These are phyloP conservation scores for Handroanthus guayacan DNA, from an alignment of 257 asterid genomes.

Conservation along the genomic window DNA sequence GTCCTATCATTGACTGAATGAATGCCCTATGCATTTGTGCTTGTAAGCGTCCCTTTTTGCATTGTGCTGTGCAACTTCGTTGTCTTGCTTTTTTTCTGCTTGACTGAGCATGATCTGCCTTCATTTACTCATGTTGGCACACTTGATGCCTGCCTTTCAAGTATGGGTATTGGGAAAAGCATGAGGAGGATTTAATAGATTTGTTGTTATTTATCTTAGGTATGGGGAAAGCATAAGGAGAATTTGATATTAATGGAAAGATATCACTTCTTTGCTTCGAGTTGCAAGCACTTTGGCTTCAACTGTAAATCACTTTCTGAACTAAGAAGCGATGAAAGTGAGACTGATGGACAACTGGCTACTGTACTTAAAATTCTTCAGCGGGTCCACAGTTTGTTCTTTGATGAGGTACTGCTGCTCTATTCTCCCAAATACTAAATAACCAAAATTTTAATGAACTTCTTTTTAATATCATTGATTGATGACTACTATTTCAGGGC, in stretches of 20 bases:
- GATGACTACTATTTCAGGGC: constrained; percentile 52
- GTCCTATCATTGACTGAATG: neutral
- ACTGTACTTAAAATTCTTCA: constrained; percentile 71
- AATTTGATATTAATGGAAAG: constrained; percentile 88
- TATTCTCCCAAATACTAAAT: neutral
- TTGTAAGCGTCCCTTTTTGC: neutral
- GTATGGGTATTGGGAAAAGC: neutral
- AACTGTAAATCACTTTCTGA: constrained; percentile 72
- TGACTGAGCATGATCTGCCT: neutral
- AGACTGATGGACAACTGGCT: constrained; percentile 81
- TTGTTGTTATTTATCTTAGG: constrained; percentile 47
- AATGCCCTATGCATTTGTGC: neutral
- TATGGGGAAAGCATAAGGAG: constrained; percentile 86
- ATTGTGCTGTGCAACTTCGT: neutral
- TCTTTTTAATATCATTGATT: constrained; percentile 16
- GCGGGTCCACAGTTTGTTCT: constrained; percentile 66
- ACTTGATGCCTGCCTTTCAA: neutral
- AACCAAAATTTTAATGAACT: neutral
- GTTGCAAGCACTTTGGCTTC: constrained; percentile 81
- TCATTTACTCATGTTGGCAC: neutral
- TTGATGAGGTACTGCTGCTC: constrained; percentile 54
- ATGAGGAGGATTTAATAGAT: neutral
- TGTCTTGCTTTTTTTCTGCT: neutral
- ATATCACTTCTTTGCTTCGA: constrained; percentile 87
- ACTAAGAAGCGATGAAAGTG: constrained; percentile 77